These are phyloP conservation scores for Nemania diffusa DNA, from an alignment of 2,329 filamentous ascomycete species.

Conservation along the genomic window DNA sequence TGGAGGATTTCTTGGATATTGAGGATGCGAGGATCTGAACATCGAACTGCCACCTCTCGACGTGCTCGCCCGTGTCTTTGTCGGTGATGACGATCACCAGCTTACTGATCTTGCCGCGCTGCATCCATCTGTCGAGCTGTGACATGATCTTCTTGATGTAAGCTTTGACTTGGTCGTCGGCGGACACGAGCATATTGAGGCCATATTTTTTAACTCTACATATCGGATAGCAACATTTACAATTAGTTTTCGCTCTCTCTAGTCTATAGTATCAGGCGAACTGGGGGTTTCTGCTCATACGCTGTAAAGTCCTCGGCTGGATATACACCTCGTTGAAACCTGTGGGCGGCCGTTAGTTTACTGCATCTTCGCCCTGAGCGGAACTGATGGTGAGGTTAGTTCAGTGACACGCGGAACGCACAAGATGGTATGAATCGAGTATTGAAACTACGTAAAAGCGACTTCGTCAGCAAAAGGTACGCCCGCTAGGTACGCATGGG, in stretches of 20 bases:
- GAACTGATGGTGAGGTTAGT: background rate
- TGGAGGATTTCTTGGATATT: slow-evolving; percentile 60
- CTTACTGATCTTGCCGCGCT: slow-evolving; percentile 95
- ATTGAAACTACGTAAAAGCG: slow-evolving; percentile 76
- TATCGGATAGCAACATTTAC: background rate
- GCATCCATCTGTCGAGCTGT: slow-evolving; percentile 98
- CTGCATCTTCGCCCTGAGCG: background rate
- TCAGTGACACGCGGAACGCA: slow-evolving; percentile 55
- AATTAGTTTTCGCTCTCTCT: background rate
- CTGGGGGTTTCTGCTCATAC: slow-evolving; percentile 60
- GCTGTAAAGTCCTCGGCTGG: slow-evolving; percentile 96
- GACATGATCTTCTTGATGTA: slow-evolving; percentile 99
- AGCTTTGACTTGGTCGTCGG: slow-evolving; percentile 97
- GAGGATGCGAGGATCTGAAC: slow-evolving; percentile 64
- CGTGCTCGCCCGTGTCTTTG: slow-evolving; percentile 95
- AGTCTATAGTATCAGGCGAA: background rate
- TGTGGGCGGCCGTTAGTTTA: slow-evolving; percentile 49
- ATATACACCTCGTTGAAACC: slow-evolving; percentile 87
- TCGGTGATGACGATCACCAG: slow-evolving; percentile 96
- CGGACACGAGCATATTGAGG: slow-evolving; percentile 95
- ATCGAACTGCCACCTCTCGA: slow-evolving; percentile 98
- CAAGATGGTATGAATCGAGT: slow-evolving; percentile 97
- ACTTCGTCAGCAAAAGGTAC: slow-evolving; percentile 26
- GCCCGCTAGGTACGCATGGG: background rate
- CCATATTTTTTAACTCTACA: slow-evolving; percentile 94